Base-by-base conservation (phyloP, 208 protist species). In the Crithidia bombi region DNA sequence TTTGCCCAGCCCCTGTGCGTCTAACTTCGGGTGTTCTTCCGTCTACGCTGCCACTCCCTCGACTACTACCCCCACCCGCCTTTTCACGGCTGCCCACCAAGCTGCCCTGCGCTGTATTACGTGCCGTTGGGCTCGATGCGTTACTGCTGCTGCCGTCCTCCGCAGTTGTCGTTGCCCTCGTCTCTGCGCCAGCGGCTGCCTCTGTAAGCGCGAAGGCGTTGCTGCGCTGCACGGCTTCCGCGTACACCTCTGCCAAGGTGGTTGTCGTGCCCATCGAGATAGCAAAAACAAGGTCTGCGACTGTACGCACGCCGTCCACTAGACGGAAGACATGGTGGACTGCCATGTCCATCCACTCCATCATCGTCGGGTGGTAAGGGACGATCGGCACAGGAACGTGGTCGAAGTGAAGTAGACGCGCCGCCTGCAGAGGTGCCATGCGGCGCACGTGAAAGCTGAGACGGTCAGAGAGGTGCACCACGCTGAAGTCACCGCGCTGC, bases 271-370 rank as follows among this genome's bases (percentile, higher is more conserved):
- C 66, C 66, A 80, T 69, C 23, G 83, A 69, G 0, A 95, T 52
- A 30, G 59, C 52, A 67, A 91, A 91, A 55, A 87, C 67, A 51
- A 95, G 69, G 28, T 86, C 82, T 0, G 78, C 79, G 38, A 95
- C 87, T 9, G 83, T 95, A 35, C 79, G 85, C 10, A 80, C 58
- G 23, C 87, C 87, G 66, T 95, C 84, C 33, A 93, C 76, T 6
- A 82, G 75, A 17, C 70, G 69, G 47, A 91, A 83, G 6, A 92
- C 86, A 38, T 82, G 69, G 23, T 82, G 74, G 21, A 95, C 75
- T 17, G 78, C 74, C 51, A 95, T 54, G 70, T 95, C 90, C 65
- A 85, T 84, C 72, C 72, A 84, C 46, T 87, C 85, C 41, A 89
- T 49, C 65, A 77, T 78, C 28, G 67, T 54, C 30, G 58, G 57